Conservation (phyloP, 129 eudicot species). For the Centella asiatica region DNA sequence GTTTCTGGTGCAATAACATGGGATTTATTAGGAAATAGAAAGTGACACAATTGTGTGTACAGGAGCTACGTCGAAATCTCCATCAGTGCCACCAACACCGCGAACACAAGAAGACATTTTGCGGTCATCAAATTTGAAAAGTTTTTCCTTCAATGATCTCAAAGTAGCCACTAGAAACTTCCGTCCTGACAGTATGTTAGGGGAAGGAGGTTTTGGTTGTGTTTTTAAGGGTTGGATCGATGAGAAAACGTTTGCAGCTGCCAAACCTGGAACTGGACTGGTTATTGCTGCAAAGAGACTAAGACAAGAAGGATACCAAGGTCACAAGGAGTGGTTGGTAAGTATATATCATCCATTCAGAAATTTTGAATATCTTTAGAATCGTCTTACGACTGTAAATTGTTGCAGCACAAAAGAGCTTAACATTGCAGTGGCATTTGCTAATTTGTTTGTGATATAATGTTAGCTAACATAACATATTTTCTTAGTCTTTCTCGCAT, state of each 20-base stretch:
- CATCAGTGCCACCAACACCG: conserved; percentile 38
- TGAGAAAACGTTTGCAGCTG: conserved; percentile 50
- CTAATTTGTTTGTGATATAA: neutral
- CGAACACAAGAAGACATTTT: conserved; percentile 53
- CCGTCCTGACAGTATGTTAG: conserved; percentile 75
- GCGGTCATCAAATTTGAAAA: conserved; percentile 47
- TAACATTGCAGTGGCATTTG: neutral
- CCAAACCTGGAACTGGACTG: conserved; percentile 64
- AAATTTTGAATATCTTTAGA: no score
- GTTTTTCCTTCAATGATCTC: conserved; percentile 44
- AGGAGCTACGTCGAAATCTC: conserved; percentile 24
- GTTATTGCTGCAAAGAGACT: conserved; percentile 69
- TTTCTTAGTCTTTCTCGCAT: neutral
- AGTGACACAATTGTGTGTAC: conserved; percentile 7
- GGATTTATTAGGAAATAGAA: neutral
- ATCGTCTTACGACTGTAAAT: neutral
- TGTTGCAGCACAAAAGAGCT: neutral
- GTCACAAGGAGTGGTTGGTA: conserved; percentile 85
- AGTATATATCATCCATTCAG: conserved; percentile 11
- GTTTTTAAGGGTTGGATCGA: conserved; percentile 81
- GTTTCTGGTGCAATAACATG: neutral
- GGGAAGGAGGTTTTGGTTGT: conserved; percentile 80
- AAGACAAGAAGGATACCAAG: conserved; percentile 62
- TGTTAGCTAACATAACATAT: neutral
- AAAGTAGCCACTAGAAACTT: conserved; percentile 59